Percentiles rank a stretch among this genome's conserved stretches.
phyloP scores from a whole-genome alignment of 208 protist species.

The Crithidia bombi region DNA sequence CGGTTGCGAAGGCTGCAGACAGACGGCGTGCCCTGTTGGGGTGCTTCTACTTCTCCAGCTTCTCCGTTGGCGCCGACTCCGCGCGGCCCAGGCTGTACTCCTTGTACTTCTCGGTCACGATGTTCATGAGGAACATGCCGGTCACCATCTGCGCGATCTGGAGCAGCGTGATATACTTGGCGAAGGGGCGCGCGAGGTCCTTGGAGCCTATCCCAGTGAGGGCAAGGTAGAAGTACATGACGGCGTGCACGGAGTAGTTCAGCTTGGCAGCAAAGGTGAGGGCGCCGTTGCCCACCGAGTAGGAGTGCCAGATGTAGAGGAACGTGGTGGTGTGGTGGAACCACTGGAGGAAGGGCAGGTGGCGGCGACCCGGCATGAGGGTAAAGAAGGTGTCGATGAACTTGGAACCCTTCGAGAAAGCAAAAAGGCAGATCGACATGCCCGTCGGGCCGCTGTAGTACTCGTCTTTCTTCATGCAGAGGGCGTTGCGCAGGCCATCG shows the following conservation, averaged over 20 bases:
- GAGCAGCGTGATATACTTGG: constrained; percentile 78
- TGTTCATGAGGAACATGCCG: constrained; percentile 53
- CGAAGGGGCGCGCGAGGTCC: constrained; percentile 64
- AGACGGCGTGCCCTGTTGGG: constrained; percentile 48
- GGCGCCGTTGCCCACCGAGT: constrained; percentile 37
- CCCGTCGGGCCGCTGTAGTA: constrained; percentile 49
- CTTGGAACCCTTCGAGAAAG: constrained; percentile 69
- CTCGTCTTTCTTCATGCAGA: constrained; percentile 48
- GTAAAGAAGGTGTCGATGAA: constrained; percentile 76
- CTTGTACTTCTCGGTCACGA: constrained; percentile 29
- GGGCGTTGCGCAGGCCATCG: constrained; percentile 39
- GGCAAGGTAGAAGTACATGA: constrained; percentile 96
- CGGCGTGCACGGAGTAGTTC: constrained; percentile 91
- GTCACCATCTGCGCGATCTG: constrained; percentile 93
- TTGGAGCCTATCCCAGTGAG: constrained; percentile 60
- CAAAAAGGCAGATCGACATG: constrained; percentile 64
- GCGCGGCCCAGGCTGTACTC: constrained; percentile 15
- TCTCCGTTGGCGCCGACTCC: too few species aligned
- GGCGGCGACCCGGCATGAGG: constrained; percentile 56
- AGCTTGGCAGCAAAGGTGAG: constrained; percentile 70
- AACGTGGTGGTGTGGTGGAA: constrained; percentile 91
- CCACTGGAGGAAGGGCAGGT: constrained; percentile 81
- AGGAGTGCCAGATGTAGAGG: constrained; percentile 88
- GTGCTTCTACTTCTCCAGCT: too few species aligned
- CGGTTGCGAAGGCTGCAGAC: too few species aligned